Percentiles rank a stretch among this genome's conserved stretches.
Evolutionary conservation across 257 asterid genomes (phyloP).

Genomic region (Solanum dulcamara): DNA sequence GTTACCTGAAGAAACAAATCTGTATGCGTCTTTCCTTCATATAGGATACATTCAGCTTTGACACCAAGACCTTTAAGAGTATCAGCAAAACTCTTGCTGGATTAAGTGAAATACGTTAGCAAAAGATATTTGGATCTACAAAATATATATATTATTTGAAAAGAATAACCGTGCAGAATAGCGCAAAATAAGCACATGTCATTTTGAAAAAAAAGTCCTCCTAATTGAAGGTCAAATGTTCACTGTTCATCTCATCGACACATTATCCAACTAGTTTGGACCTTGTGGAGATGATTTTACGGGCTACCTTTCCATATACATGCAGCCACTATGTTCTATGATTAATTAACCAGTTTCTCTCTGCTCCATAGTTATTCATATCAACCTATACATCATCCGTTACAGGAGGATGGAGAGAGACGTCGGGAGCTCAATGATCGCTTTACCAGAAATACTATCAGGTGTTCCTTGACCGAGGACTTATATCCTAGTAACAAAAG

Average conservation of each 20-base stretch:
- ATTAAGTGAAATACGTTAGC: not conserved
- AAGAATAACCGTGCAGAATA: not conserved
- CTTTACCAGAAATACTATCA: no score
- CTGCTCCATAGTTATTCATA: not conserved
- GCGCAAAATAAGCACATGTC: not conserved
- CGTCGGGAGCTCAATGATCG: no score
- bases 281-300: not conserved
- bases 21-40: conserved; percentile 95
- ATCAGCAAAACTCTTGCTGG: conserved; percentile 73
- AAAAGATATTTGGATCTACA: not conserved
- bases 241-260: not conserved
- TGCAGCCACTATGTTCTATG: not conserved
- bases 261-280: not conserved
- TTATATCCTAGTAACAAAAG: not conserved
- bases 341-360: not conserved
- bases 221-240: not conserved
- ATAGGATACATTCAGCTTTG: conserved; percentile 61
- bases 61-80: conserved; percentile 64
- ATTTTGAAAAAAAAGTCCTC: not conserved
- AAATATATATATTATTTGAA: not conserved
- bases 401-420: no score
- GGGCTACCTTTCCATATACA: not conserved
- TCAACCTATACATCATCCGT: not conserved
- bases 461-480: no score
- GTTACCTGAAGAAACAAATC: conserved; percentile 88